Percentiles rank a stretch among this genome's conserved stretches.
Evolutionary conservation across 805 yeast species (phyloP).

Genomic region (Saturnispora bothae): DNA sequence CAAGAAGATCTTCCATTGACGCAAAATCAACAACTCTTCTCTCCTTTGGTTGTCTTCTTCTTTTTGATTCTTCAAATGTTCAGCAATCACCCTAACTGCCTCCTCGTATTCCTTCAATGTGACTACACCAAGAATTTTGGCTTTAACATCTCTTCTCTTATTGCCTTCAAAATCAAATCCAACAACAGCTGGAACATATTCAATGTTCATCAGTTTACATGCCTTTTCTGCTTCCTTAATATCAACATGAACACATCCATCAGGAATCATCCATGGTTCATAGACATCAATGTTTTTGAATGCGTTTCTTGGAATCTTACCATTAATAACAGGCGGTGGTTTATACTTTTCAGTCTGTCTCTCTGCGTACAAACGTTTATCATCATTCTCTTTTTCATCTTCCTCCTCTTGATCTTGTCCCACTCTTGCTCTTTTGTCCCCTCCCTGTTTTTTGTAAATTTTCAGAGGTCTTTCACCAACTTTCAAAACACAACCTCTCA

Average conservation of each 20-base stretch:
- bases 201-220: constrained; percentile 58
- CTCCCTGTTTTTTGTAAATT: constrained; percentile 18
- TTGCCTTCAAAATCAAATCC: constrained; percentile 59
- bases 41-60: constrained; percentile 33
- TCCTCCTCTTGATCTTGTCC: constrained; percentile 9
- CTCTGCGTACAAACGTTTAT: constrained; percentile 55
- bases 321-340: constrained; percentile 59
- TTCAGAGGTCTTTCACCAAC: constrained; percentile 60
- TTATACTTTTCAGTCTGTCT: constrained; percentile 64
- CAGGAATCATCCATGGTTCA: constrained; percentile 72
- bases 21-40: constrained; percentile 39
- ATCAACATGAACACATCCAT: constrained; percentile 55
- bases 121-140: constrained; percentile 65
- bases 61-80: constrained; percentile 39
- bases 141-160: constrained; percentile 38
- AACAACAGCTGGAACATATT: constrained; percentile 78
- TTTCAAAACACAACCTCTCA: constrained; percentile 65
- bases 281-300: constrained; percentile 81
- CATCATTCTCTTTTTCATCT: constrained; percentile 33
- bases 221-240: constrained; percentile 53
- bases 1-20: constrained; percentile 44
- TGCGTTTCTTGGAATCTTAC: constrained; percentile 61
- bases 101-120: constrained; percentile 52
- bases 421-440: constrained; percentile 14
- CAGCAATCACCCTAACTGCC: constrained; percentile 44